These are phyloP conservation scores for Beauveria sp. DNA, from an alignment of 2,329 filamentous ascomycete species.

Conservation along the genomic window DNA sequence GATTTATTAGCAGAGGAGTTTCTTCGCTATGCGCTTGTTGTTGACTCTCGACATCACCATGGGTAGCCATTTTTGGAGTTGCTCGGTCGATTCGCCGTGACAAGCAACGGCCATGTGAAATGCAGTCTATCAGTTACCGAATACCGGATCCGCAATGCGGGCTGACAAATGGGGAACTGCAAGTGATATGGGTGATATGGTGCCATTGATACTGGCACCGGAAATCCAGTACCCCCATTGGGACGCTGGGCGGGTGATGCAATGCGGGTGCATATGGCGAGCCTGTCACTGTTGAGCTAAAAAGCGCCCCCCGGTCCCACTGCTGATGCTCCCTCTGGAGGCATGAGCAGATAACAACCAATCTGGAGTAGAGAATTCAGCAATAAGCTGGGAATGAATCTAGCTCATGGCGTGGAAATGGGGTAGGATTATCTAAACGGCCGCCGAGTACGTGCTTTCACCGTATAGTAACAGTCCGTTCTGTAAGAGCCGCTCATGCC, in stretches of 20 bases:
- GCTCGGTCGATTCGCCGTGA: not conserved
- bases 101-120: not conserved
- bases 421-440: not conserved
- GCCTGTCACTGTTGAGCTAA: not conserved
- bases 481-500: not conserved
- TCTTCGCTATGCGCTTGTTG: not conserved
- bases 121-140: not conserved
- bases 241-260: not conserved
- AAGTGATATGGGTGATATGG: not conserved
- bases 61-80: not conserved
- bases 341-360: not conserved
- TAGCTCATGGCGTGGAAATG: not conserved
- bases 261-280: slow-evolving; percentile 9
- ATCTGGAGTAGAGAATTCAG: not conserved
- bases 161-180: not conserved
- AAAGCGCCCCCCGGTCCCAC: not conserved
- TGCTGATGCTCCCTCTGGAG: not conserved
- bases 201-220: not conserved
- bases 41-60: not conserved
- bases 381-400: not conserved
- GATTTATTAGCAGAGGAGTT: not conserved
- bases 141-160: not conserved
- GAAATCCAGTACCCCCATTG: not conserved
- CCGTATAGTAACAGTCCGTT: not conserved
- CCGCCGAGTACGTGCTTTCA: not conserved